Evolutionary conservation across 352 stramenopile genomes (phyloP), one percentile per base, ranked within the genome.

Genomic region (Blastocystis sp.): DNA sequence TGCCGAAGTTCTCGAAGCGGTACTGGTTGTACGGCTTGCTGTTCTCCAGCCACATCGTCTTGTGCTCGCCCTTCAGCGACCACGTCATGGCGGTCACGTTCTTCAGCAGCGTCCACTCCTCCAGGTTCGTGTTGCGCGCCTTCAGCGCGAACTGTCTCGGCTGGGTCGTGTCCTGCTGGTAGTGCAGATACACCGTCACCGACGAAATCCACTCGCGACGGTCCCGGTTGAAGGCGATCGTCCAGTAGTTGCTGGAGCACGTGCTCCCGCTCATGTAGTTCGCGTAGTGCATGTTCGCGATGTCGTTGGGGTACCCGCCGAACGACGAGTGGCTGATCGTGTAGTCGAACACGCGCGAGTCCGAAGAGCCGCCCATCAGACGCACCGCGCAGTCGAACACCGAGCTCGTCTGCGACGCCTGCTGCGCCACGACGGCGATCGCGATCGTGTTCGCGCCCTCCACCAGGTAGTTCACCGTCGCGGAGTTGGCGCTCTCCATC

Each of bases 11-110:
- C 31, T 70, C 62, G 31, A 70, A 70, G 12, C 29, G 24, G 31
- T 41, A 70, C 31, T 70, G 26, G 62, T 70, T 70, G 2, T 1
- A 70, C 0, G 62, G 26, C n/a, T 41, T 2, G 31, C 21, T 41
- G 74, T 85, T 85, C 21, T 37, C 24, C n/a, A 85, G 19, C 24
- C 60, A 85, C 26, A 85, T 85, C 16, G 26, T 29, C 24, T 45
- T 33, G 19, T 31, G 26, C 10, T 85, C 50, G 60, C 74, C 50
- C 12, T 16, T 9, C 4, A 66, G 31, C 24, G 74, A 85, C 50
- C 50, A 85, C 24, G 74, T 85, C 26, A 85, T 66, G 51, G 6
- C 63, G 6, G 63, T 74, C 19, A 74, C 63, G 24, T 74, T 51
- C 63, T 74, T 74, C 63, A 74, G 63, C 31, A 39, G 16, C 26